phyloP scores from a whole-genome alignment of 2,329 filamentous ascomycete species.

The Colletotrichum melonis region DNA sequence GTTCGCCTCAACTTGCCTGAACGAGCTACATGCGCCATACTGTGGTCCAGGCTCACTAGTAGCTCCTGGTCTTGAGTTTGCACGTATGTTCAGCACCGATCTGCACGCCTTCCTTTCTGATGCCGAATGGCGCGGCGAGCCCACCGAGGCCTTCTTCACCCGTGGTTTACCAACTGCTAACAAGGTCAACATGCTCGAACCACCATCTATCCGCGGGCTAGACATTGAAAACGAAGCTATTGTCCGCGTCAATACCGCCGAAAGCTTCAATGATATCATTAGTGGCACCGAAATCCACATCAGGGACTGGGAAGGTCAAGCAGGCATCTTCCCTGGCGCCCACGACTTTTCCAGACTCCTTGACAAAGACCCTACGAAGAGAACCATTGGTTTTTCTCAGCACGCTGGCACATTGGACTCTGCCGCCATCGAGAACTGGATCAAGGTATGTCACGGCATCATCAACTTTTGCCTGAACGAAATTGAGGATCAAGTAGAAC shows the following conservation, averaged over 20 bases:
- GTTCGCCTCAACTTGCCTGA: not conserved
- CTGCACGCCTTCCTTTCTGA: not conserved
- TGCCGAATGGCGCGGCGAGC: not conserved
- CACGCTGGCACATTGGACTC: conserved; percentile 25
- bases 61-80: conserved; percentile 19
- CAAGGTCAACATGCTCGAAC: not conserved
- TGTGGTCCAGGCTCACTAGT: not conserved
- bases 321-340: not conserved
- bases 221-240: not conserved
- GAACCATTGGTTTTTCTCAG: conserved; percentile 7
- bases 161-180: not conserved
- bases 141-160: not conserved
- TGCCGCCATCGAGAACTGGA: conserved; percentile 9
- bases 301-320: not conserved
- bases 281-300: not conserved
- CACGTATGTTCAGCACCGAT: not conserved
- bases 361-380: not conserved
- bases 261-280: not conserved
- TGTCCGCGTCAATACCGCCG: not conserved
- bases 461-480: conserved; percentile 13
- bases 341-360: conserved; percentile 14
- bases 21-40: conserved; percentile 10
- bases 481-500: not conserved
- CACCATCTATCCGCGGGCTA: not conserved
- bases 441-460: conserved; percentile 13